phyloP scores from a whole-genome alignment of 2,329 filamentous ascomycete species.

The Lasiodiplodia theobromae region DNA sequence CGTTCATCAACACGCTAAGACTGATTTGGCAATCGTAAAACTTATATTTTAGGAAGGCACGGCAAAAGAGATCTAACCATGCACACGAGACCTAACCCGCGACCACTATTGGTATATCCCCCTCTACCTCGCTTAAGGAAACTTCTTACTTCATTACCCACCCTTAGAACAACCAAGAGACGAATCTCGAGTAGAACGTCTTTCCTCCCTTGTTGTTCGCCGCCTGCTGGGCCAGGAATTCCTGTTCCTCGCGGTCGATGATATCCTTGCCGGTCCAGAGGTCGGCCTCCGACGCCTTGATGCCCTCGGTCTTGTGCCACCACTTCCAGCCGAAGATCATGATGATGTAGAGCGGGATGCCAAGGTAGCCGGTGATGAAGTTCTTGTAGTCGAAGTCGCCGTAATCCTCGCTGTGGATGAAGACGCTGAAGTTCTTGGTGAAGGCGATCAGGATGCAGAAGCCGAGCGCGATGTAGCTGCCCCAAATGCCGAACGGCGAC shows the following conservation, averaged over 20 bases:
- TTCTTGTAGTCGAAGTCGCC: constrained; percentile 76
- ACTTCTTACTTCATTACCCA: not conserved
- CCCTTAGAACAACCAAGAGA: constrained; percentile 68
- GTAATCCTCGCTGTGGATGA: constrained; percentile 63
- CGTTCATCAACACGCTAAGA: not conserved
- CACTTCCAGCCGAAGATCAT: constrained; percentile 74
- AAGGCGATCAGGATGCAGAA: constrained; percentile 77
- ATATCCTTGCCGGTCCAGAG: constrained; percentile 76
- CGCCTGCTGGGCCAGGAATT: constrained; percentile 67
- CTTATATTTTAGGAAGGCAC: constrained; percentile 14
- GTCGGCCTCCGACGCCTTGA: constrained; percentile 68
- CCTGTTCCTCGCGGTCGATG: constrained; percentile 75
- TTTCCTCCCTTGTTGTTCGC: constrained; percentile 46
- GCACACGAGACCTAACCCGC: not conserved
- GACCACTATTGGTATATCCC: not conserved
- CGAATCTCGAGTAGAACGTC: constrained; percentile 63
- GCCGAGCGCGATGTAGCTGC: constrained; percentile 71
- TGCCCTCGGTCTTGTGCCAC: constrained; percentile 59
- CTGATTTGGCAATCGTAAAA: not conserved
- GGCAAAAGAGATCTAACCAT: not conserved
- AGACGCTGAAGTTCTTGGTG: constrained; percentile 84
- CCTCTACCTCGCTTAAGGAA: not conserved
- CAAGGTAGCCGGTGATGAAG: constrained; percentile 79
- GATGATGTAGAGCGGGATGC: constrained; percentile 76
- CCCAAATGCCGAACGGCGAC: constrained; percentile 74